phyloP scores from a whole-genome alignment of 495 filamentous ascomycete species.

The Penicillium manginii region DNA sequence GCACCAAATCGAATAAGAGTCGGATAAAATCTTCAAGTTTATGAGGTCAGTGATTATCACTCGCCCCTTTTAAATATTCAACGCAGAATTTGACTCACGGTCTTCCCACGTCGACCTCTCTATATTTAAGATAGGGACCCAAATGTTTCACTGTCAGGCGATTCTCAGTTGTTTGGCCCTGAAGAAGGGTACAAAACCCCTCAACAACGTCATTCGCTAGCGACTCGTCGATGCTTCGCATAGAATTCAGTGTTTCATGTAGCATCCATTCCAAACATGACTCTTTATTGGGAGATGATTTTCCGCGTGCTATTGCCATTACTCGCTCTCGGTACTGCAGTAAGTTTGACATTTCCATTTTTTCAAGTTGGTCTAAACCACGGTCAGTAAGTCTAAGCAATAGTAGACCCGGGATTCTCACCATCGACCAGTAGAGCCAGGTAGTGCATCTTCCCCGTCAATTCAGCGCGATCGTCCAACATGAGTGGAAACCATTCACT shows the following conservation, averaged over 20 bases:
- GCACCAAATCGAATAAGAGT: conserved; percentile 27
- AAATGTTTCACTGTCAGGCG: conserved; percentile 17
- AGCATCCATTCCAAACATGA: conserved; percentile 26
- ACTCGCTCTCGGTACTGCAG: conserved; percentile 22
- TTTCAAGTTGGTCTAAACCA: conserved; percentile 26
- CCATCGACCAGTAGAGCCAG: conserved; percentile 25
- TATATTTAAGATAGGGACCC: conserved; percentile 21
- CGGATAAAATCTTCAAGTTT: conserved; percentile 29
- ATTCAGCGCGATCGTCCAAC: conserved; percentile 20
- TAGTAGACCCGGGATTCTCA: conserved; percentile 1
- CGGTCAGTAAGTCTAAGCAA: neutral
- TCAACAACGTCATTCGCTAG: conserved; percentile 19
- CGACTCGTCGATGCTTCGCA: conserved; percentile 16
- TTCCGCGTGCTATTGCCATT: conserved; percentile 16
- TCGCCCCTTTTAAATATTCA: neutral
- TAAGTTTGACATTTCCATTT: conserved; percentile 26
- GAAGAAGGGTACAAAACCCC: conserved; percentile 25
- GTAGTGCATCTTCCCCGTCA: conserved; percentile 25
- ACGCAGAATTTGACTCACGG: conserved; percentile 8
- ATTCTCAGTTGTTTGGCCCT: conserved; percentile 21
- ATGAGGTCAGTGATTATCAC: neutral
- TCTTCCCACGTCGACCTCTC: conserved; percentile 24
- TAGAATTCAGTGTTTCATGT: conserved; percentile 17
- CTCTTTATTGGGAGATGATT: conserved; percentile 8
- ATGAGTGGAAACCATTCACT: conserved; percentile 25